Evolutionary conservation across 2,329 filamentous ascomycete genomes (phyloP).

Genomic region (Sporothrix globosa): DNA sequence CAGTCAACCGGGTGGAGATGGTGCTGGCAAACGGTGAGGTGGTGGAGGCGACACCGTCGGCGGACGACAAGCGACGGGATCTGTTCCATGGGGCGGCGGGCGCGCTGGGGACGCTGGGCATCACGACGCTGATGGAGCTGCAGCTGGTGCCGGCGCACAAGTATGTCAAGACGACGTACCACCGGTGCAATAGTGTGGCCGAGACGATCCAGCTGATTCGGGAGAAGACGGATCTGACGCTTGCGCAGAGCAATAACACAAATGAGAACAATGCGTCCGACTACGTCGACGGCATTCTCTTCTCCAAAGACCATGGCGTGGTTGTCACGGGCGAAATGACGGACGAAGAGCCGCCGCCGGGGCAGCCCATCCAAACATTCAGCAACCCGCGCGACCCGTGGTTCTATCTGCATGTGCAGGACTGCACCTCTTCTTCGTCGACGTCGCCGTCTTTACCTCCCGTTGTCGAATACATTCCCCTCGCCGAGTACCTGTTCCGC

Average conservation of each 20-base stretch:
- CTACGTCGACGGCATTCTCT: slow-evolving; percentile 76
- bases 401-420: slow-evolving; percentile 73
- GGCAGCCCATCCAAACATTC: slow-evolving; percentile 54
- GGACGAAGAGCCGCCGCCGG: slow-evolving; percentile 51
- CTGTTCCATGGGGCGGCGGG: slow-evolving; percentile 69
- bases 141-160: slow-evolving; percentile 61
- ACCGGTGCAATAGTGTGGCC: slow-evolving; percentile 54
- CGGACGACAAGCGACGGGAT: slow-evolving; percentile 51
- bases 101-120: slow-evolving; percentile 68
- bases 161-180: slow-evolving; percentile 67
- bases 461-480: slow-evolving; percentile 61
- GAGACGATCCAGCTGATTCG: slow-evolving; percentile 52
- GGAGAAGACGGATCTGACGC: slow-evolving; percentile 39
- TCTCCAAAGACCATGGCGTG: slow-evolving; percentile 63
- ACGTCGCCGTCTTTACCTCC: neutral
- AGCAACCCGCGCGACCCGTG: slow-evolving; percentile 67
- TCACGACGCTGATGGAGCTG: slow-evolving; percentile 69
- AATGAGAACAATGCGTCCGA: slow-evolving; percentile 46
- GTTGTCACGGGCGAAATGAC: slow-evolving; percentile 67
- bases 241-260: neutral
- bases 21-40: slow-evolving; percentile 69
- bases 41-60: slow-evolving; percentile 49
- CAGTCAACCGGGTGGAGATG: slow-evolving; percentile 67
- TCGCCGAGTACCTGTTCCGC: slow-evolving; percentile 74
- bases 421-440: slow-evolving; percentile 41